A percentile compares a stretch with the other conserved stretches of the same genome.
Evolutionary conservation across 257 asterid genomes (phyloP).

Genomic region (Salvia hispanica): DNA sequence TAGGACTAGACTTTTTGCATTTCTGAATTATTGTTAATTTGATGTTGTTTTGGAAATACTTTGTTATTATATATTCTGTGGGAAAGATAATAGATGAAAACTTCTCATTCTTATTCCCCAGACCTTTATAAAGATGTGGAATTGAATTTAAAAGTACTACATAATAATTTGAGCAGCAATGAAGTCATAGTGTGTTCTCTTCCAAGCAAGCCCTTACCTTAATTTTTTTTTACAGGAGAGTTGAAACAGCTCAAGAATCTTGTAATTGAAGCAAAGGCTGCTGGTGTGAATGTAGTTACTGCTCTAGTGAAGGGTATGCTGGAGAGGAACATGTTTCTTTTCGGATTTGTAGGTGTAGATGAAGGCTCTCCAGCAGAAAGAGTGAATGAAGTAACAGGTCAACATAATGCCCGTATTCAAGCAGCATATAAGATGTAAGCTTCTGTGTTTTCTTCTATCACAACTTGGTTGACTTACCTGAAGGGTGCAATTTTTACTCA

Average conservation of each 20-base stretch:
- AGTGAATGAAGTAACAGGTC: constrained; percentile 61
- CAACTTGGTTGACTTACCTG: constrained; percentile 26
- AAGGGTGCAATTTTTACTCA: constrained; percentile 31
- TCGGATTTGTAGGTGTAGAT: constrained; percentile 64
- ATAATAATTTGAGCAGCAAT: background rate
- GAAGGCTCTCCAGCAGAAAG: constrained; percentile 70
- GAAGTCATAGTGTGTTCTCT: constrained; percentile 2
- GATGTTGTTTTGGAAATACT: background rate
- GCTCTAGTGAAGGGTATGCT: constrained; percentile 68
- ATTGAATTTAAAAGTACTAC: background rate
- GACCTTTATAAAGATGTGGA: background rate
- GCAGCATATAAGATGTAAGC: constrained; percentile 62
- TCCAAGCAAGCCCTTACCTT: background rate
- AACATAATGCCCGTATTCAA: constrained; percentile 65
- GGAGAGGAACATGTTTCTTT: constrained; percentile 70
- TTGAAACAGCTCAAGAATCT: constrained; percentile 57
- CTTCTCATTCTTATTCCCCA: background rate
- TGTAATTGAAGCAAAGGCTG: constrained; percentile 55
- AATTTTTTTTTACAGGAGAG: constrained; percentile 51
- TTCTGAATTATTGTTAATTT: no score
- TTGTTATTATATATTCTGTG: constrained; percentile 2
- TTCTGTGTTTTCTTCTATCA: constrained; percentile 18
- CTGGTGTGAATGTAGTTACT: constrained; percentile 48
- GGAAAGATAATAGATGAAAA: background rate
- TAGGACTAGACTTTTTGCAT: no score